Percentiles rank a stretch among this genome's conserved stretches.
These are phyloP conservation scores for Papiliotrema flavescens DNA, from an alignment of 1,284 basidiomycete genomes.

Conservation along the genomic window DNA sequence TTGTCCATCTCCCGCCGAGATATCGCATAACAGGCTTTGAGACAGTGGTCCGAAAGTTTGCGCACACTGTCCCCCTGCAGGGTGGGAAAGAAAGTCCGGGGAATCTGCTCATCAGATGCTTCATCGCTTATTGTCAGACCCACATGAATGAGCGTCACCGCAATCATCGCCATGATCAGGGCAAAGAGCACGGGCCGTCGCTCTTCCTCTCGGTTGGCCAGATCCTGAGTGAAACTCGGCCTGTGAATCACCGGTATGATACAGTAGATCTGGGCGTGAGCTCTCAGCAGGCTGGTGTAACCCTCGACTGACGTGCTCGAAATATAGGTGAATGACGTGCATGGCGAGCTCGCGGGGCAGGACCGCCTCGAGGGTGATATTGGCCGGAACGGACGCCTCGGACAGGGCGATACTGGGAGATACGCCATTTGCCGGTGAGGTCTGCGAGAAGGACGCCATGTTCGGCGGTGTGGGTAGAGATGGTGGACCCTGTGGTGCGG, in stretches of 20 bases:
- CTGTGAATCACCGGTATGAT: slow-evolving; percentile 26
- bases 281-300: not conserved
- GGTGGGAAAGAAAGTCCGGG: slow-evolving; percentile 14
- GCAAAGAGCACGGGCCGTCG: slow-evolving; percentile 24
- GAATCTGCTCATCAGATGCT: too few relatives aligned
- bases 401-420: slow-evolving; percentile 2
- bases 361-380: slow-evolving; percentile 14
- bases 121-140: not conserved
- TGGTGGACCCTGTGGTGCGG: not conserved
- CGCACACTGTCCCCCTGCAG: slow-evolving; percentile 19
- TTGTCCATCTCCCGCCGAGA: slow-evolving; percentile 17
- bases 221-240: slow-evolving; percentile 23
- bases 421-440: not conserved
- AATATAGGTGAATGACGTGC: slow-evolving; percentile 19
- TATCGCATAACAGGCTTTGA: slow-evolving; percentile 17
- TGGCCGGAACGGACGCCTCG: not conserved
- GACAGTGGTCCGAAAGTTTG: slow-evolving; percentile 17
- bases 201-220: slow-evolving; percentile 20
- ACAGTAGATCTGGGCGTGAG: slow-evolving; percentile 16
- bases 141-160: slow-evolving; percentile 25
- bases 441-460: not conserved
- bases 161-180: slow-evolving; percentile 22
- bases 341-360: slow-evolving; percentile 21
- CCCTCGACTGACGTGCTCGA: slow-evolving; percentile 20
- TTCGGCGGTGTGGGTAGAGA: not conserved